phyloP scores from a whole-genome alignment of 345 rosid genomes.

The Citrus sinensis region DVS_A1.0 CM039169.1:1708501-1709000 shows the following conservation, averaged over 20 bases:
- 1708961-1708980: conserved; percentile 42
- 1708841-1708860: conserved; percentile 70
- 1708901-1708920: neutral
- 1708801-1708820: conserved; percentile 83
- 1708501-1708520: conserved; percentile 79
- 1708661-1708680: neutral
- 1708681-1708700: neutral
- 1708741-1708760: neutral
- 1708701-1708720: neutral
- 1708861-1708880: conserved; percentile 35
- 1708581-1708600: conserved; percentile 8
- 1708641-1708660: neutral
- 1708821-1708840: conserved; percentile 71
- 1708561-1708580: conserved; percentile 19
- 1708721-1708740: neutral
- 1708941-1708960: neutral
- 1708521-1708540: conserved; percentile 64
- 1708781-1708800: conserved; percentile 57
- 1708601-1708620: neutral
- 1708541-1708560: conserved; percentile 81
- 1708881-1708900: neutral
- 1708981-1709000: conserved; percentile 81
- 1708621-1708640: neutral
- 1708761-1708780: neutral
- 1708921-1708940: neutral